Base-by-base conservation (phyloP, 1,284 basidiomycete genomes). In the Papiliotrema flavescens region DNA sequence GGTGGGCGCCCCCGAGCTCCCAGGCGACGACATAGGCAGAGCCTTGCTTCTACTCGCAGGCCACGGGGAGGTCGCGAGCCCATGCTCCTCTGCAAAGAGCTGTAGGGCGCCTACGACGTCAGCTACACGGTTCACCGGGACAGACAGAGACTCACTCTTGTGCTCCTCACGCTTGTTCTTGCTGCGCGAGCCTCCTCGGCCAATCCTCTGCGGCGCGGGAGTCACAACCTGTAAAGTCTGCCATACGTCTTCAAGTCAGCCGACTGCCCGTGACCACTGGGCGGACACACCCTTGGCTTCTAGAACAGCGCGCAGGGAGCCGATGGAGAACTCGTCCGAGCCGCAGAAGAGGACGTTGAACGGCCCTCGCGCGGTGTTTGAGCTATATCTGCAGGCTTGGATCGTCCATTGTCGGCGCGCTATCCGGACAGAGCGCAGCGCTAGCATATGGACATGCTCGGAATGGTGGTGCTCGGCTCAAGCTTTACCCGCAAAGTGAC, bases 311-410 rank as follows among this genome's bases (percentile, higher is more conserved):
- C 65, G 51, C n/a, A 79, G 68, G 2, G 69, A 67, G 19, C 61
- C 66, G 26, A 71, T 65, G 17, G 77, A 78, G 59, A 79, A 79
- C 14, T 61, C 60, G 56, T 79, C 78, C 8, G 76, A 76, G 4
- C 78, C 78, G 55, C 77, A 75, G 58, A 78, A 79, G 15, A 79
- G 64, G 22, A 79, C 66, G 22, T 75, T 66, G 63, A 76, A 75
- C 3, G 63, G 65, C 35, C 60, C 56, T 23, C 47, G 32, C 5
- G 28, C 28, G 11, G 28, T 6, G 11, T 5, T 32, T 11, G 28
- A 6, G 28, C 28, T 11, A 32, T 32, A 32, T 32, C 28, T 5
- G 11, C 28, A 32, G 11, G 28, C 28, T 32, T 11, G 28, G 28
- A 32, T 32, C 28, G 28, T 11, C 28, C 28, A 32, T 32, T 32